These are phyloP conservation scores for Tolypocladium inflatum DNA, from an alignment of 2,329 filamentous ascomycete species.

Conservation along the genomic window DNA sequence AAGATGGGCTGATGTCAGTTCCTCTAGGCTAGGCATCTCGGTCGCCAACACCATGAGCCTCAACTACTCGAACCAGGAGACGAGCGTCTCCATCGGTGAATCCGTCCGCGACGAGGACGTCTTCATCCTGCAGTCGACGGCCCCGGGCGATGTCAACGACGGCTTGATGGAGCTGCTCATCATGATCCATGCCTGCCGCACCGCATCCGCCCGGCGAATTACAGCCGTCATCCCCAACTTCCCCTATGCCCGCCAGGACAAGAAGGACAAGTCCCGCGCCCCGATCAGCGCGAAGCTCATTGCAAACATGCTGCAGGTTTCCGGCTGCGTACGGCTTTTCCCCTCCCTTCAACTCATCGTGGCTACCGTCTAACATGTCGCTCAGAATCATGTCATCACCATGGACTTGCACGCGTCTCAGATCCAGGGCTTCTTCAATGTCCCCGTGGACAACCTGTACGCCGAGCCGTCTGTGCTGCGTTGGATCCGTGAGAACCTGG, in stretches of 20 bases:
- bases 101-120: constrained; percentile 96
- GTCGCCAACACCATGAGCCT: constrained; percentile 71
- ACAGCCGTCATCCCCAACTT: constrained; percentile 95
- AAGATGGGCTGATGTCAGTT: constrained; percentile 11
- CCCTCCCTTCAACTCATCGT: not conserved
- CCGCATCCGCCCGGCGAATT: constrained; percentile 68
- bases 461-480: constrained; percentile 86
- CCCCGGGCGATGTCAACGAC: constrained; percentile 94
- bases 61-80: constrained; percentile 82
- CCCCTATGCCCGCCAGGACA: constrained; percentile 92
- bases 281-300: constrained; percentile 94
- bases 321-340: constrained; percentile 52
- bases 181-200: constrained; percentile 88
- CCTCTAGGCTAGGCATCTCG: constrained; percentile 60
- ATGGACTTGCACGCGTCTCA: constrained; percentile 94
- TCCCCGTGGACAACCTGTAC: constrained; percentile 69
- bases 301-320: constrained; percentile 94
- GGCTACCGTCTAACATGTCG: not conserved
- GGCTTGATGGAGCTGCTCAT: constrained; percentile 96
- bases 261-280: constrained; percentile 90
- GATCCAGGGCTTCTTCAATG: constrained; percentile 93
- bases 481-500: constrained; percentile 83
- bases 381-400: constrained; percentile 59
- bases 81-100: constrained; percentile 88
- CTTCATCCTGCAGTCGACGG: constrained; percentile 92